These are phyloP conservation scores for Flagelloscypha sp. DNA, from an alignment of 768 basidiomycete genomes.

Conservation along the genomic window DNA sequence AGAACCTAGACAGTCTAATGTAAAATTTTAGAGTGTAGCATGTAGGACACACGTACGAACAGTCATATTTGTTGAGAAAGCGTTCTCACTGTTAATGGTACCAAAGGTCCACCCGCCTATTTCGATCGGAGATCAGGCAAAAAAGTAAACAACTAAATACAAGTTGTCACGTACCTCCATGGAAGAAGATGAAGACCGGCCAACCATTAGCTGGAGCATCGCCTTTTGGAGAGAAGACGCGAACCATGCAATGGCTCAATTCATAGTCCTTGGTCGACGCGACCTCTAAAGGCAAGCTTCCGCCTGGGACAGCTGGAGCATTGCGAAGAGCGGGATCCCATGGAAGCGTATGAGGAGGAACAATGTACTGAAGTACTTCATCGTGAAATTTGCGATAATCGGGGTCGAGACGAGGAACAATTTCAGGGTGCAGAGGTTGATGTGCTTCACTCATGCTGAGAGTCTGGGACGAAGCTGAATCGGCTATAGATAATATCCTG, in stretches of 20 bases:
- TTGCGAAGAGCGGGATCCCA: conserved; percentile 56
- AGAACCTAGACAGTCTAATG: conserved; percentile 31
- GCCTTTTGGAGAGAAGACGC: conserved; percentile 58
- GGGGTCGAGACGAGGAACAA: conserved; percentile 50
- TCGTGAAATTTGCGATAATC: conserved; percentile 63
- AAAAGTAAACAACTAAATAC: neutral
- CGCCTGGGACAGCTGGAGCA: conserved; percentile 44
- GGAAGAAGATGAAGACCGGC: conserved; percentile 69
- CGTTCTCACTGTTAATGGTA: conserved; percentile 48
- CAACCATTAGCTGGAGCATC: conserved; percentile 45
- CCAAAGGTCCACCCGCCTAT: conserved; percentile 75
- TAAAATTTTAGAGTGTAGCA: neutral
- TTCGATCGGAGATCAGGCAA: neutral
- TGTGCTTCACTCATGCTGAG: too few relatives aligned
- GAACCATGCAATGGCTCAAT: conserved; percentile 43
- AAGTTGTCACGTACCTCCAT: conserved; percentile 45
- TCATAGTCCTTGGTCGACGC: conserved; percentile 46
- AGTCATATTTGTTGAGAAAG: conserved; percentile 55
- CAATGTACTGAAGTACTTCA: conserved; percentile 33
- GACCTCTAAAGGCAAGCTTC: conserved; percentile 47
- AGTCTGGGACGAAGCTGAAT: neutral
- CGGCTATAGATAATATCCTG: neutral
- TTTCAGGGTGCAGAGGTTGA: conserved; percentile 56
- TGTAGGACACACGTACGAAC: conserved; percentile 32
- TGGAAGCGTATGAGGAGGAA: conserved; percentile 46